These are phyloP conservation scores for Chytriomyces confervae DNA, from an alignment of 192 early-diverging fungal species.

Conservation along the genomic window DNA sequence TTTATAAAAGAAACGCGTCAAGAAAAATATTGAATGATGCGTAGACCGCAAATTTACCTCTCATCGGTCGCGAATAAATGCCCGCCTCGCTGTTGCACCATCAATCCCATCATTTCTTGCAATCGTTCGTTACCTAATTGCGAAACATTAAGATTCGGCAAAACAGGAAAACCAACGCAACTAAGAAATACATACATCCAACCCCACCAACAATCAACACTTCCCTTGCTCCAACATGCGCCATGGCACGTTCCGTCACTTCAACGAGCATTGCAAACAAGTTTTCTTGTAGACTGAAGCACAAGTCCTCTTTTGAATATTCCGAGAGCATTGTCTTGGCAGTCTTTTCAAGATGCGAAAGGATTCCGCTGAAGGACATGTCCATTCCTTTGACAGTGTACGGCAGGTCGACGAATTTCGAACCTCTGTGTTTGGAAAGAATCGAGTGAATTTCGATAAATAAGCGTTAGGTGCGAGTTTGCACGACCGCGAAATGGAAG, in stretches of 20 bases:
- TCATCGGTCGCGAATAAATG: constrained; percentile 96
- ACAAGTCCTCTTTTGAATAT: constrained; percentile 84
- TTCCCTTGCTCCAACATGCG: constrained; percentile 88
- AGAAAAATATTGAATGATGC: background rate
- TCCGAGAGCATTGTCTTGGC: constrained; percentile 32
- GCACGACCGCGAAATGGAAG: background rate
- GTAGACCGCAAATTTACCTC: constrained; percentile 57
- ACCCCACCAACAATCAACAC: constrained; percentile 98
- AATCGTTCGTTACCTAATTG: constrained; percentile 78
- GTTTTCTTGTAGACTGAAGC: constrained; percentile 96
- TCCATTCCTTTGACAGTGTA: constrained; percentile 99
- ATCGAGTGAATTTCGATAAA: no score
- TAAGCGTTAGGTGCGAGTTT: background rate
- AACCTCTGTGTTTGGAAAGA: constrained; percentile 62
- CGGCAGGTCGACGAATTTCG: constrained; percentile 84
- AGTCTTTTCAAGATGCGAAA: constrained; percentile 83
- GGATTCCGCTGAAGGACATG: constrained; percentile 95
- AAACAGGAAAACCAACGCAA: background rate
- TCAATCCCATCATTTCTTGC: constrained; percentile 97
- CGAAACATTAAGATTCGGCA: background rate
- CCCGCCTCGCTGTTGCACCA: constrained; percentile 87
- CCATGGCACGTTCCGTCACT: constrained; percentile 98
- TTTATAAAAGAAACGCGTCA: background rate
- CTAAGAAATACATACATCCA: constrained; percentile 69
- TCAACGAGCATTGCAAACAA: constrained; percentile 99